phyloP scores from a whole-genome alignment of 75 land plant genomes.

The Chamaecyparis obtusa region DNA sequence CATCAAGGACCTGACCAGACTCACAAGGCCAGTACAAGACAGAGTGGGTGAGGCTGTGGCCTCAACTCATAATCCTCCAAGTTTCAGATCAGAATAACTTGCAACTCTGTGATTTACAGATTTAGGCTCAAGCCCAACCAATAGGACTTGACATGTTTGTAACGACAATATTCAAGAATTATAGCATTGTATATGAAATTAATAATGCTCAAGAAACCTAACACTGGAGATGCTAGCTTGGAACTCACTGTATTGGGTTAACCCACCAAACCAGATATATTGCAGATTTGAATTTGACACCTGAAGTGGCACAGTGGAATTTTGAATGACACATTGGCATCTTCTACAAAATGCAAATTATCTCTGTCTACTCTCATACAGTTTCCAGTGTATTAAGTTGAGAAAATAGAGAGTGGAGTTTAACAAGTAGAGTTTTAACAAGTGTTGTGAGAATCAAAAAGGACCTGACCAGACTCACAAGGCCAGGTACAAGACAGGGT shows the following conservation, averaged over 20 bases:
- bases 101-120: not conserved
- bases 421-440: not conserved
- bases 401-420: not conserved
- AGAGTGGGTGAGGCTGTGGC: too few species aligned
- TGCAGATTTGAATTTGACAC: not conserved
- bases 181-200: not conserved
- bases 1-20: too few species aligned
- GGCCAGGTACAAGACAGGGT: too few species aligned
- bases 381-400: not conserved
- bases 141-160: not conserved
- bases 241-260: not conserved
- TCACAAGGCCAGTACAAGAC: too few species aligned
- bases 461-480: too few species aligned
- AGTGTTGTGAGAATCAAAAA: not conserved
- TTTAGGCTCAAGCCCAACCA: not conserved
- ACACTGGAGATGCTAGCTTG: not conserved
- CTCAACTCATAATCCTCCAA: too few species aligned
- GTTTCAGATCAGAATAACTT: too few species aligned
- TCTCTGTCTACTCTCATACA: not conserved
- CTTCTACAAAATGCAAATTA: not conserved
- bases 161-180: not conserved
- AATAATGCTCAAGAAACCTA: not conserved
- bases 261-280: not conserved
- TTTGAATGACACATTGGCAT: not conserved
- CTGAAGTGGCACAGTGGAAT: not conserved